Conservation (phyloP, 352 stramenopile genomes). For the Phytophthora syringae region DNA sequence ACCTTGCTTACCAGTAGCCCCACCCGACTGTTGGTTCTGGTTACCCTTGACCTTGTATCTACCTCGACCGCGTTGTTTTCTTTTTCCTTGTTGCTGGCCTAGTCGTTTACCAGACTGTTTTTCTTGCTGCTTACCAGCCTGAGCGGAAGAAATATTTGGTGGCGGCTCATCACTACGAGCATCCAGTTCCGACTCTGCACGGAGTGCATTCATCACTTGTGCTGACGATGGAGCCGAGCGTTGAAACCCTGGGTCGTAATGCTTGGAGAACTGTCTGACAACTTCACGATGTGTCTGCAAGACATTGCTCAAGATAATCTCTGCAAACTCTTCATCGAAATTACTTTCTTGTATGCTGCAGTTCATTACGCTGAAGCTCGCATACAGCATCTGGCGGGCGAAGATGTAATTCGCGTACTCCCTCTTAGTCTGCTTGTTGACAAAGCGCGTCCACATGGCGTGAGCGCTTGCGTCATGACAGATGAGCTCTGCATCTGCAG, state of each 20-base stretch:
- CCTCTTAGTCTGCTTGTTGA: not conserved
- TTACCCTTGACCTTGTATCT: not conserved
- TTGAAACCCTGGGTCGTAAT: not conserved
- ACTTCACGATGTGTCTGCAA: slow-evolving; percentile 9
- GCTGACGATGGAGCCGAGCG: not conserved
- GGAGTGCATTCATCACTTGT: slow-evolving; percentile 22
- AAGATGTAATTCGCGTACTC: slow-evolving; percentile 12
- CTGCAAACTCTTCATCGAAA: slow-evolving; percentile 11
- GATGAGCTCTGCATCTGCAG: slow-evolving; percentile 8
- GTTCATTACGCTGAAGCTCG: not conserved
- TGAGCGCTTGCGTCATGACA: slow-evolving; percentile 3
- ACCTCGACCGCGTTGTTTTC: not conserved
- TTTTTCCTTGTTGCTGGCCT: slow-evolving; percentile 6
- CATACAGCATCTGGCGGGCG: slow-evolving; percentile 1
- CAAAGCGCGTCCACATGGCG: not conserved
- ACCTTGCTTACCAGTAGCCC: not conserved
- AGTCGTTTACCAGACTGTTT: too few species aligned
- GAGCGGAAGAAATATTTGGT: not conserved
- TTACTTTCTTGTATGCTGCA: slow-evolving; percentile 6
- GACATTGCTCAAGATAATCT: slow-evolving; percentile 10
- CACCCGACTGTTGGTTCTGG: not conserved
- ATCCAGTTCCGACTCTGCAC: slow-evolving; percentile 7
- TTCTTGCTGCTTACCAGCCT: slow-evolving; percentile 8
- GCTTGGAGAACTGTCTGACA: slow-evolving; percentile 3
- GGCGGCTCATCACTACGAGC: not conserved